phyloP scores from a whole-genome alignment of 2,329 filamentous ascomycete genomes.

The Zasmidium angulare region DNA sequence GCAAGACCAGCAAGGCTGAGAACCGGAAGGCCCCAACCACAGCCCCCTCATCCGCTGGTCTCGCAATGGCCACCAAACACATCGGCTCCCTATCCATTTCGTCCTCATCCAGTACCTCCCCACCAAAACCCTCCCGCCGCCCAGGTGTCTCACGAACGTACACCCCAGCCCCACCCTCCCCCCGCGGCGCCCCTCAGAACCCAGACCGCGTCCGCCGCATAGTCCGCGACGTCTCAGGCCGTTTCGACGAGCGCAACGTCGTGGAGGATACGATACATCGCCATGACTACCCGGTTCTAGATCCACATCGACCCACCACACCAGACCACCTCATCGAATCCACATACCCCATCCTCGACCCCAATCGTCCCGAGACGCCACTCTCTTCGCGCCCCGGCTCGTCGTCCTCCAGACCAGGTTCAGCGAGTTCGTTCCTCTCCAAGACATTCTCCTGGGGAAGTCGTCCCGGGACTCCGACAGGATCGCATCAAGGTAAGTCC shows the following conservation, averaged over 20 bases:
- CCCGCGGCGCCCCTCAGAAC: background rate
- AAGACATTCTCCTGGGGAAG: too few relatives aligned
- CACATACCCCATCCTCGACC: too few relatives aligned
- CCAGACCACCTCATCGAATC: background rate
- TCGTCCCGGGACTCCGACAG: too few relatives aligned
- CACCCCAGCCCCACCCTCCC: background rate
- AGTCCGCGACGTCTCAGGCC: background rate
- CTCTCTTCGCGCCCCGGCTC: too few relatives aligned
- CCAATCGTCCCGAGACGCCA: too few relatives aligned
- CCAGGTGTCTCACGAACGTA: background rate
- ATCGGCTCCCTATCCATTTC: background rate
- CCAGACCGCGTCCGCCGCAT: background rate
- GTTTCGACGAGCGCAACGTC: background rate
- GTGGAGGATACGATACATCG: background rate
- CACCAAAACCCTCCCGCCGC: background rate
- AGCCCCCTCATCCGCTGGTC: background rate
- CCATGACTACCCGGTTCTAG: background rate
- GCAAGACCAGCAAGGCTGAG: background rate
- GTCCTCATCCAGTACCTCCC: background rate
- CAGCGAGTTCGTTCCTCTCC: too few relatives aligned
- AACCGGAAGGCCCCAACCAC: background rate
- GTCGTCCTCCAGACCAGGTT: too few relatives aligned
- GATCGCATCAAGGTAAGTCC: too few relatives aligned
- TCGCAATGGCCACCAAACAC: background rate
- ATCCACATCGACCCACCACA: background rate